Percentiles rank a stretch among this genome's conserved stretches.
phyloP scores from a whole-genome alignment of 768 basidiomycete species.

The Tephrocybe sp. region DNA sequence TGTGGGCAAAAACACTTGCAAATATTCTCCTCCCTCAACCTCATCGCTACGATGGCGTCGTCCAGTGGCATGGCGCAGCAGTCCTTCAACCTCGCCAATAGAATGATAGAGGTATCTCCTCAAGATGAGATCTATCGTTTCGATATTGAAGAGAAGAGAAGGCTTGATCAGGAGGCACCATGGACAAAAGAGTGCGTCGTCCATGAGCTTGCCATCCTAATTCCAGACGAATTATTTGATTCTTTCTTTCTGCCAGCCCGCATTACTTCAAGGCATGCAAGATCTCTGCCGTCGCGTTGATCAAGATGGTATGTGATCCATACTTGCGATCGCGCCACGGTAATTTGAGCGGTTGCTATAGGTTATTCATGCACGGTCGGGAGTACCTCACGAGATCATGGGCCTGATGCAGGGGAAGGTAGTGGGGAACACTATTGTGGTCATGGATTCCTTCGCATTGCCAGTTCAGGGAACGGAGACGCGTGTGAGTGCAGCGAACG shows the following conservation, averaged over 20 bases:
- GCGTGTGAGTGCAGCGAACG: conserved; percentile 92
- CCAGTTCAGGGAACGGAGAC: conserved; percentile 99
- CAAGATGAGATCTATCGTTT: conserved; percentile 82
- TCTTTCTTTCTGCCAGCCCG: conserved; percentile 45
- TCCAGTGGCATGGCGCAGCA: conserved; percentile 63
- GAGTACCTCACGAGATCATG: conserved; percentile 99
- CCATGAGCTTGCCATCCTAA: not conserved
- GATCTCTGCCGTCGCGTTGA: conserved; percentile 92
- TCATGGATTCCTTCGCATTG: conserved; percentile 96
- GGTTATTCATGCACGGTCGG: conserved; percentile 98
- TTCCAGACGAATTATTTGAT: not conserved
- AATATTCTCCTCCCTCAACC: not conserved
- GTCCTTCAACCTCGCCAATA: conserved; percentile 72
- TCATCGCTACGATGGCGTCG: conserved; percentile 12
- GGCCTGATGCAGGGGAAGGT: conserved; percentile 99
- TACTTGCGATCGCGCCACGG: conserved; percentile 1
- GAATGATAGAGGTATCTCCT: conserved; percentile 66
- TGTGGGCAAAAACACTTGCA: not conserved
- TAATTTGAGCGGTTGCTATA: conserved; percentile 29
- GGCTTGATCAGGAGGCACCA: conserved; percentile 67
- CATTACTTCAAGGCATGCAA: conserved; percentile 88
- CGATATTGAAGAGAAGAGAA: conserved; percentile 66
- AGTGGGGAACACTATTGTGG: conserved; percentile 70
- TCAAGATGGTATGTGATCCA: conserved; percentile 75
- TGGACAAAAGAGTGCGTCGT: conserved; percentile 84